Conservation (phyloP, 2,329 filamentous ascomycete species). For the Colletotrichum acutatum region DNA sequence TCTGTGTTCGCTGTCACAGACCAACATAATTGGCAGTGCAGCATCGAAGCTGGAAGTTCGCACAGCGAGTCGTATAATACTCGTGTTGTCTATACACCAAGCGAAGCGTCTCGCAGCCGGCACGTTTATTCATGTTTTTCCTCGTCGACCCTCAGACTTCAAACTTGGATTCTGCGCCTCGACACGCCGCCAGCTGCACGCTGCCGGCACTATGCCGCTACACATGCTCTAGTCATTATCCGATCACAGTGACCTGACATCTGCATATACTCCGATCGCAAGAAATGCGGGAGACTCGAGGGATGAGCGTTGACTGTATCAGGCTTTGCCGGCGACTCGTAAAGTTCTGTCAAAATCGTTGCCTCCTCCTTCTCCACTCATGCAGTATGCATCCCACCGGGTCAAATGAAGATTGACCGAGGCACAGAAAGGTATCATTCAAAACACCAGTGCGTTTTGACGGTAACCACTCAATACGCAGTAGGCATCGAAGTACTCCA, state of each 20-base stretch:
- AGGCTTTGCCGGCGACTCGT: neutral
- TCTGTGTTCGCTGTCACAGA: neutral
- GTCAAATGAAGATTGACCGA: neutral
- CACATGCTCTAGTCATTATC: neutral
- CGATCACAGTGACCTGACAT: neutral
- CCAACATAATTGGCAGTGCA: neutral
- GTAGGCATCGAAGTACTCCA: neutral
- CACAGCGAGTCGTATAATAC: neutral
- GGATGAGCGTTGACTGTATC: neutral
- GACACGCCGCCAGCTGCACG: neutral
- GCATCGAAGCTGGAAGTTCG: neutral
- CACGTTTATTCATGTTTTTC: neutral
- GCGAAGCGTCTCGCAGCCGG: neutral
- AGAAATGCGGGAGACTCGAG: neutral
- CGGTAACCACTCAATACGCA: neutral
- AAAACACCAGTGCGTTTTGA: neutral
- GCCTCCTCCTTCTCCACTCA: neutral
- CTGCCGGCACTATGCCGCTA: constrained; percentile 1
- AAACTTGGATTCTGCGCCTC: neutral
- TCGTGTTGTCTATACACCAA: neutral
- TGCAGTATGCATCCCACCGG: neutral
- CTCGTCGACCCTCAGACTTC: neutral
- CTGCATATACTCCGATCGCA: neutral
- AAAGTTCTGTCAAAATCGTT: constrained; percentile 21
- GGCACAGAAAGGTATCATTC: neutral